A percentile compares a stretch with the other conserved stretches of the same genome.
phyloP scores from a whole-genome alignment of 306 rosid genomes.

The Cucumis hystrix region DNA sequence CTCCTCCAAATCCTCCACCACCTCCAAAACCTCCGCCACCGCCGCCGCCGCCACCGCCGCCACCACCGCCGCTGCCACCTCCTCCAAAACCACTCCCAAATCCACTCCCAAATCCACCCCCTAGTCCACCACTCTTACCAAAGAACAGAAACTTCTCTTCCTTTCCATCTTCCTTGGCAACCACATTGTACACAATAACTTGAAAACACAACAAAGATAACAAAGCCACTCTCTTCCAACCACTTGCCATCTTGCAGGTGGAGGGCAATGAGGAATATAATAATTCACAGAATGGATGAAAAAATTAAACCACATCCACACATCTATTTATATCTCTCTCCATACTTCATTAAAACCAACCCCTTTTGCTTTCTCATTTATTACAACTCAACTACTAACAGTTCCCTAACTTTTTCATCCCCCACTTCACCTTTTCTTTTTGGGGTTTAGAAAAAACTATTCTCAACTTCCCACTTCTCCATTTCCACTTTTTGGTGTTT shows the following conservation, averaged over 20 bases:
- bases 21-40: conserved; percentile 20
- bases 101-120: conserved; percentile 9
- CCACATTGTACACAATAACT: conserved; percentile 36
- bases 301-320: not conserved
- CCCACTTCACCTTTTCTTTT: not conserved
- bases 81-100: conserved; percentile 4
- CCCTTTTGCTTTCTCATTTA: conserved; percentile 12
- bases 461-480: not conserved
- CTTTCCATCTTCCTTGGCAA: conserved; percentile 27
- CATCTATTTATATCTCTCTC: not conserved
- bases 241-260: conserved; percentile 15
- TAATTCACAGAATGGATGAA: not conserved
- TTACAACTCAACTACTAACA: conserved; percentile 45
- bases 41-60: conserved; percentile 7
- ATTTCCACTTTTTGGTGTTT: not conserved
- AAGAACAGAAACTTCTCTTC: conserved; percentile 20
- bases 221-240: conserved; percentile 16
- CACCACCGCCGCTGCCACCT: not conserved
- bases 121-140: conserved; percentile 12
- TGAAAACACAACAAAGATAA: conserved; percentile 36
- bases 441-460: not conserved
- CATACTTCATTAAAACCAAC: too few relatives aligned
- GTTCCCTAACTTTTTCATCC: not conserved
- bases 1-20: conserved; percentile 23
- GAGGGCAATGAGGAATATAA: not conserved